phyloP scores from a whole-genome alignment of 441 rosid genomes.

The Rhodomyrtus psidioides region DNA sequence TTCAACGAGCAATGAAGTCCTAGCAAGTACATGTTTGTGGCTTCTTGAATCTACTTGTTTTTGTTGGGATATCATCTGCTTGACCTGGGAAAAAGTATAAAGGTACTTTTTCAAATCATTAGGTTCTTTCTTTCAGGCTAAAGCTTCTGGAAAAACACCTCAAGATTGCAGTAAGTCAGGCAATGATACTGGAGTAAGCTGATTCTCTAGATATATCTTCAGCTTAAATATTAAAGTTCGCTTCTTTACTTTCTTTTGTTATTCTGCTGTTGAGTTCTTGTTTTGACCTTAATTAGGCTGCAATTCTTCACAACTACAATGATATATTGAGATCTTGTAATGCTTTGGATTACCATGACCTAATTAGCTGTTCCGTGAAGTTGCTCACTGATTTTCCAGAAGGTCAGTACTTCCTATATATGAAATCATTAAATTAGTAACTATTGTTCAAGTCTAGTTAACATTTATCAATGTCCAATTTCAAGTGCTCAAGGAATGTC shows the following conservation, averaged over 20 bases:
- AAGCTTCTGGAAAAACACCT: conserved; percentile 86
- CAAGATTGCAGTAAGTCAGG: conserved; percentile 53
- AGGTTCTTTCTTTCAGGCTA: conserved; percentile 46
- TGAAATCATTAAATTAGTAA: background rate
- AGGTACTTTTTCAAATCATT: background rate
- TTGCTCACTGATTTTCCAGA: conserved; percentile 76
- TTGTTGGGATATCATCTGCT: background rate
- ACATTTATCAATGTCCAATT: conserved; percentile 9
- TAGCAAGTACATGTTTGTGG: background rate
- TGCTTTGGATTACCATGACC: conserved; percentile 95
- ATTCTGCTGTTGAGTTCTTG: conserved; percentile 8
- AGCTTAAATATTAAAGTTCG: background rate
- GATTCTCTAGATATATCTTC: conserved; percentile 6
- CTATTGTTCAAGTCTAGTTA: background rate
- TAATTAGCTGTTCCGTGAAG: conserved; percentile 75
- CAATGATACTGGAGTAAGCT: conserved; percentile 80
- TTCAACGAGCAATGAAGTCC: background rate
- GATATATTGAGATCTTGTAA: conserved; percentile 67
- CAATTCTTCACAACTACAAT: conserved; percentile 61
- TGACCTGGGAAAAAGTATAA: background rate
- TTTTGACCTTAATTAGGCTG: conserved; percentile 55
- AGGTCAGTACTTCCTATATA: conserved; percentile 35
- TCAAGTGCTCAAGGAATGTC: conserved; percentile 65
- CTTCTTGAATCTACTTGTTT: background rate
- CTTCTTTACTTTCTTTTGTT: conserved; percentile 16